A percentile compares a stretch with the other conserved stretches of the same genome.
These are phyloP conservation scores for Colletotrichum endophyticum DNA, from an alignment of 2,329 filamentous ascomycete genomes.

Conservation along the genomic window DNA sequence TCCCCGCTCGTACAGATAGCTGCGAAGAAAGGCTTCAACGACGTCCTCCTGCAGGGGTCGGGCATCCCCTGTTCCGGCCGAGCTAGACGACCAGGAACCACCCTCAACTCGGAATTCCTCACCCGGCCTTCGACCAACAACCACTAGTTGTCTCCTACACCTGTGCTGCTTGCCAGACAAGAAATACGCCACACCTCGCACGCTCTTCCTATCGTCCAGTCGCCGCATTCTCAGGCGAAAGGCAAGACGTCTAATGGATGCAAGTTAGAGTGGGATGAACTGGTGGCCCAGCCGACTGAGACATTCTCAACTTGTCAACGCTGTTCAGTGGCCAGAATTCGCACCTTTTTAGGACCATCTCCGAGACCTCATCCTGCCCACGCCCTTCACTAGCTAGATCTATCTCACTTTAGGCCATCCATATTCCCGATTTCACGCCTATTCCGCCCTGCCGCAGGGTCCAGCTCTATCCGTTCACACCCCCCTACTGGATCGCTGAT, in stretches of 20 bases:
- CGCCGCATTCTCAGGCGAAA: background rate
- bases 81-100: background rate
- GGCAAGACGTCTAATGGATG: background rate
- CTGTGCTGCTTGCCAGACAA: background rate
- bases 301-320: background rate
- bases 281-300: constrained; percentile 1
- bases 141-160: background rate
- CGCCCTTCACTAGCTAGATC: background rate
- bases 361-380: background rate
- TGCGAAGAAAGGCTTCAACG: background rate
- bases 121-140: background rate
- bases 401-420: background rate
- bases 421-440: background rate
- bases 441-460: background rate
- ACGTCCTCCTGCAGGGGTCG: background rate
- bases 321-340: background rate
- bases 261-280: background rate
- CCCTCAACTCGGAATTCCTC: background rate
- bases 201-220: background rate
- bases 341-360: background rate
- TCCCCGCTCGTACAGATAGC: background rate
- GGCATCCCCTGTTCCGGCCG: constrained; percentile 6
- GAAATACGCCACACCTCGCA: background rate
- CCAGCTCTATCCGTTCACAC: background rate
- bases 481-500: background rate